Base-by-base conservation (phyloP, 805 yeast species). In the Yamadazyma ubonensis region DNA sequence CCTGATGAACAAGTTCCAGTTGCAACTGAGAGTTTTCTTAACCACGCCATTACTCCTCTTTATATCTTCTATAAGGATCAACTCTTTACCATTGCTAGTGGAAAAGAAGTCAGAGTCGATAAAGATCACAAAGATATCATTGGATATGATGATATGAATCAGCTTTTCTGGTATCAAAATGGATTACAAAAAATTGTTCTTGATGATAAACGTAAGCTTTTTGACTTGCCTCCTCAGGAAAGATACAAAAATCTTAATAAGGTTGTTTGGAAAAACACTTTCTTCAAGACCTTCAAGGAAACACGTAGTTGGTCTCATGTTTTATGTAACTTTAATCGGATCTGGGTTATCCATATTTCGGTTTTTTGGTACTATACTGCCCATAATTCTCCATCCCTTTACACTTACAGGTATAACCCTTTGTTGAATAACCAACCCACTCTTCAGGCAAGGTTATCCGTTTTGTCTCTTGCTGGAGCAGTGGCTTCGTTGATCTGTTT, bases 61-160 rank as follows among this genome's bases (percentile, higher is more conserved):
- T 88, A 84, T 53, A 57, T 68, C n/a, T 79, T 63, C 46, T 77
- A 79, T 49, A 61, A 79, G 8, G 75, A 73, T 42, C 84, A 79
- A 52, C 63, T 75, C 3, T 82, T 73, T 49, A 71, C 65, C 26
- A 49, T 58, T 2, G 57, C 62, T 4, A 71, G 67, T 14, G 80
- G 74, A 0, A 59, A 58, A 16, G 72, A 67, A 55, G 61, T 71
- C 20, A 68, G 69, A 14, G 64, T 67, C 8, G 83, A 78, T 44
- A 75, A 70, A 41, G 91, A 84, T 53, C 91, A 88, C 54, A 70
- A 78, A 11, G 63, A 75, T 19, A 76, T 78, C 4, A 80, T 88
- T 43, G 96, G 96, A 0, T 88, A 88, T 58, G 96, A 88, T 63
- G 96, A 88, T 58, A 80, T 88, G 58, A 88, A 88, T 55, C 96